phyloP scores from a whole-genome alignment of 371 early-diverging fungal genomes.

The Ordospora colligata region DNA sequence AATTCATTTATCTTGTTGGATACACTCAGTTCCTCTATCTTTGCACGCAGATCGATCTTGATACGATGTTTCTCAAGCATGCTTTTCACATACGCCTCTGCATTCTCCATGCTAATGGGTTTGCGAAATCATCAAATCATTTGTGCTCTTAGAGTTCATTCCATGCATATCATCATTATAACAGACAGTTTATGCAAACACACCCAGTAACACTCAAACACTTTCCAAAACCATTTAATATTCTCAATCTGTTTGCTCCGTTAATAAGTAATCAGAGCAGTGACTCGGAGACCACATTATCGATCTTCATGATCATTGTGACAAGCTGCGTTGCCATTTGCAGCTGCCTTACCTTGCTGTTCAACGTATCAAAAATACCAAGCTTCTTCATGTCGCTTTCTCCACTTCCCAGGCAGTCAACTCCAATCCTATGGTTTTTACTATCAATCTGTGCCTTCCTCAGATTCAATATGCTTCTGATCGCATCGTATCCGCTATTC shows the following conservation, averaged over 20 bases:
- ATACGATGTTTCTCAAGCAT: background rate
- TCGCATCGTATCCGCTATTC: constrained; percentile 84
- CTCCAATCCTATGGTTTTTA: constrained; percentile 74
- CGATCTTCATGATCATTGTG: constrained; percentile 74
- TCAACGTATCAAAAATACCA: constrained; percentile 89
- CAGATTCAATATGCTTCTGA: constrained; percentile 79
- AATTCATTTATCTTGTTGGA: constrained; percentile 19
- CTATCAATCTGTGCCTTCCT: constrained; percentile 79
- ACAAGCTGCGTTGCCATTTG: constrained; percentile 93
- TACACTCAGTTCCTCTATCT: constrained; percentile 12
- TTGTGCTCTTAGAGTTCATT: too few species aligned
- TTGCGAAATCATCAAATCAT: background rate
- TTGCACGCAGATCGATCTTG: background rate
- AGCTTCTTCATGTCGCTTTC: constrained; percentile 89
- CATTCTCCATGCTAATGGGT: background rate
- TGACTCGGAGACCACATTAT: constrained; percentile 60
- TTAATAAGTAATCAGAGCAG: too few species aligned
- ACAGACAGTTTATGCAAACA: too few species aligned
- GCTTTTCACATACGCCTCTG: background rate
- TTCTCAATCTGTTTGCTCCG: too few species aligned
- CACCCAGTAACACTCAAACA: too few species aligned
- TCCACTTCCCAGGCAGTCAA: constrained; percentile 79
- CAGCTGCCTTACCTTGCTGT: constrained; percentile 93
- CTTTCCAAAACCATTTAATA: too few species aligned
- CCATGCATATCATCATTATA: too few species aligned